These are phyloP conservation scores for Podosphaera xanthii DNA, from an alignment of 2,329 filamentous ascomycete species.

Conservation along the genomic window DNA sequence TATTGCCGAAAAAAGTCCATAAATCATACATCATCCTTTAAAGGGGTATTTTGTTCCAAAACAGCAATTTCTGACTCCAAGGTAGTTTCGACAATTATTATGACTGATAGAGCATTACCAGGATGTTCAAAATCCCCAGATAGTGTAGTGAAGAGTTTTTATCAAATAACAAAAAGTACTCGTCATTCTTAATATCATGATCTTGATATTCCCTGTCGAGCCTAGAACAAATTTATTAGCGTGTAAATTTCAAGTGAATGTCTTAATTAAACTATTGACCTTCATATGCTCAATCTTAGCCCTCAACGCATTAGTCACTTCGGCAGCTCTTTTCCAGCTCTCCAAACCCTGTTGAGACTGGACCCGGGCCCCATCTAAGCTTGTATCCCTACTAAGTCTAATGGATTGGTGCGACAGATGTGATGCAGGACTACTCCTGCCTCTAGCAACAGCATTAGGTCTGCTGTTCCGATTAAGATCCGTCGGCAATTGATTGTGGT, in stretches of 20 bases:
- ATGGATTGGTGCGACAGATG: constrained; percentile 7
- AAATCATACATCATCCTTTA: constrained; percentile 1
- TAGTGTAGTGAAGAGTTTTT: neutral
- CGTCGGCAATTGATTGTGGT: constrained; percentile 15
- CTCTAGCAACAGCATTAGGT: constrained; percentile 14
- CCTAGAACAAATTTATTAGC: constrained; percentile 15
- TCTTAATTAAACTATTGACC: constrained; percentile 19
- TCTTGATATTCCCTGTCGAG: constrained; percentile 27
- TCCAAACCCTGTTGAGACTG: constrained; percentile 35
- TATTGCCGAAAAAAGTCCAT: neutral
- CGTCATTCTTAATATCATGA: constrained; percentile 13
- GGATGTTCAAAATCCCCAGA: neutral
- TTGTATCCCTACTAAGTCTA: constrained; percentile 15
- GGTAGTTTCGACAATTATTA: neutral
- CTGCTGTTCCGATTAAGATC: constrained; percentile 14
- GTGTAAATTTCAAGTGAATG: neutral
- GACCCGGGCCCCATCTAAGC: constrained; percentile 11
- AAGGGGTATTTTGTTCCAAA: neutral
- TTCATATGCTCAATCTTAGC: constrained; percentile 99
- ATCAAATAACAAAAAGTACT: neutral
- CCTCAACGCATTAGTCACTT: constrained; percentile 94
- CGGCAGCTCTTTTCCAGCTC: constrained; percentile 90
- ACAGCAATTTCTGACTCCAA: neutral
- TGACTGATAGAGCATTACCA: neutral
- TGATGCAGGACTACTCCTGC: constrained; percentile 13